Percentiles rank a stretch among this genome's conserved stretches.
Conservation (phyloP, 441 rosid genomes). For the Flueggea neowawraea region DNA sequence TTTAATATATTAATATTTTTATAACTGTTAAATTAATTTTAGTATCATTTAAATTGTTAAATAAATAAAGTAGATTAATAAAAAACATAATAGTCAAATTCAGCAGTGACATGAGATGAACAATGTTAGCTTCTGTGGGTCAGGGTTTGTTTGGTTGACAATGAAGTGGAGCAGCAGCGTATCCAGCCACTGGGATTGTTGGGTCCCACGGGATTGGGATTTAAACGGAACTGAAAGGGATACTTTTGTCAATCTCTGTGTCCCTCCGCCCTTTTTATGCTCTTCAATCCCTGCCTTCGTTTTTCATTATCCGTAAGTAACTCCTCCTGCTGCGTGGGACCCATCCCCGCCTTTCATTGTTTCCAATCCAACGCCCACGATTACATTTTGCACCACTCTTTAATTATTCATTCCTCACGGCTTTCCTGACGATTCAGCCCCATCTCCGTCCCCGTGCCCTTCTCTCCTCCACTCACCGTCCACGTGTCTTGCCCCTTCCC, state of each 20-base stretch:
- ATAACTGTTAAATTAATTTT: too few relatives aligned
- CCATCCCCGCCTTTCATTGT: too few relatives aligned
- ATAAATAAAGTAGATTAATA: too few relatives aligned
- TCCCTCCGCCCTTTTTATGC: not conserved
- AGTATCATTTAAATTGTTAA: too few relatives aligned
- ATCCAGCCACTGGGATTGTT: conserved; percentile 11
- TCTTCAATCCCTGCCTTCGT: not conserved
- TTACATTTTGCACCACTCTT: not conserved
- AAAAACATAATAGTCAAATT: too few relatives aligned
- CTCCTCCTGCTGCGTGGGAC: too few relatives aligned
- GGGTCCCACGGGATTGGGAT: conserved; percentile 11
- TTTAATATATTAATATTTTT: too few relatives aligned
- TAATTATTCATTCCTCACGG: conserved; percentile 15
- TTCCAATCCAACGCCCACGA: not conserved
- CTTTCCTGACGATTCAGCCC: conserved; percentile 5
- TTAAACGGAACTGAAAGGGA: not conserved
- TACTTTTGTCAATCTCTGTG: conserved; percentile 20
- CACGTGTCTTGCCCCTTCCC: conserved; percentile 27
- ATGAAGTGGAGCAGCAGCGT: conserved; percentile 6
- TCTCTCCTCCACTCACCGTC: conserved; percentile 20
- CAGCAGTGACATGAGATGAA: too few relatives aligned
- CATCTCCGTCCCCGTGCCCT: conserved; percentile 27
- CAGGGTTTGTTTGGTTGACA: not conserved
- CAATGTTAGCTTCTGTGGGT: too few relatives aligned
- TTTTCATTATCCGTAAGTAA: not conserved